phyloP scores from a whole-genome alignment of 108 stramenopile genomes.

The Craspedostauros australis region DNA sequence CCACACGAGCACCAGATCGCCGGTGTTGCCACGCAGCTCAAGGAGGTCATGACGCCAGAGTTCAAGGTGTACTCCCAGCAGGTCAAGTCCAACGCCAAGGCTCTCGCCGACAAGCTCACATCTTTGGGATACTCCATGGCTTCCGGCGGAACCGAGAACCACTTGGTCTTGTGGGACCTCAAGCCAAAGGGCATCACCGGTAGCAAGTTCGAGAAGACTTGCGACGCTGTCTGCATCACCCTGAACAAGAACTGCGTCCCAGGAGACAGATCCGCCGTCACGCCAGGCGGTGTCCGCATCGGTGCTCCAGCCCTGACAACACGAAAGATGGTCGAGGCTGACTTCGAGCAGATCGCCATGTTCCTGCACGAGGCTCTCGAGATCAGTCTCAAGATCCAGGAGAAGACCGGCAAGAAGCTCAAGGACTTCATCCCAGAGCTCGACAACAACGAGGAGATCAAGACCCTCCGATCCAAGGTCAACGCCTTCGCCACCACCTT shows the following conservation, averaged over 20 bases:
- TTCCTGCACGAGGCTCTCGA: constrained; percentile 89
- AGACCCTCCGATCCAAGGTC: constrained; percentile 70
- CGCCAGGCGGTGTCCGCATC: constrained; percentile 98
- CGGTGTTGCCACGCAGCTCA: constrained; percentile 96
- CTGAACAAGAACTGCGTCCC: constrained; percentile 99
- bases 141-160: constrained; percentile 99
- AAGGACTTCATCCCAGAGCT: constrained; percentile 86
- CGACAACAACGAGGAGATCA: constrained; percentile 62
- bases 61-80: constrained; percentile 94
- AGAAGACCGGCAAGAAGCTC: constrained; percentile 80
- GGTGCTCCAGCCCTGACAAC: constrained; percentile 93
- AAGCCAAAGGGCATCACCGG: constrained; percentile 94
- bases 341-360: constrained; percentile 94
- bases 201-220: constrained; percentile 97
- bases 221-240: constrained; percentile 96
- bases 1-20: constrained; percentile 99
- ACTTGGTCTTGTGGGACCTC: constrained; percentile 98
- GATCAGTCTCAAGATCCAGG: constrained; percentile 87
- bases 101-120: constrained; percentile 80
- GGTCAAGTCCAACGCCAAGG: constrained; percentile 91
- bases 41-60: constrained; percentile 93
- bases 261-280: constrained; percentile 97
- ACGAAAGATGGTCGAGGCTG: constrained; percentile 84
- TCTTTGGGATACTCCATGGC: constrained; percentile 91
- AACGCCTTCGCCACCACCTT: constrained; percentile 89